These are phyloP conservation scores for Amylostereum chailletii DNA, from an alignment of 1,284 basidiomycete genomes.

Conservation along the genomic window DNA sequence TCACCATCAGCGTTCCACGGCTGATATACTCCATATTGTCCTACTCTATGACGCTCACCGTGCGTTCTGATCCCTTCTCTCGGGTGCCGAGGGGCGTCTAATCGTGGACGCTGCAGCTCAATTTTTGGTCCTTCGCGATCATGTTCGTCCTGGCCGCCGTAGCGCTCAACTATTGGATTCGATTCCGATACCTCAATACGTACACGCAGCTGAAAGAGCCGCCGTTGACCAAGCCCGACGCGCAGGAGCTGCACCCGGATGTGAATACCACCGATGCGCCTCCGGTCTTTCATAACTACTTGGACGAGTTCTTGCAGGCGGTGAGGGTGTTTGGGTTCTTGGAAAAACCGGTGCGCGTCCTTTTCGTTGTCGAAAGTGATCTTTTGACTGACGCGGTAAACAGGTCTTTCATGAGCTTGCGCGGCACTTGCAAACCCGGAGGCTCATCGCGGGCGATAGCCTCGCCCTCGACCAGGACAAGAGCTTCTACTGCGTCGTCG, in stretches of 20 bases:
- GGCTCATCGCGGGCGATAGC: constrained; percentile 86
- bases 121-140: constrained; percentile 81
- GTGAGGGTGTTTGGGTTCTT: constrained; percentile 93
- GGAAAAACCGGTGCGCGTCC: constrained; percentile 74
- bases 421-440: constrained; percentile 84
- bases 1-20: constrained; percentile 74
- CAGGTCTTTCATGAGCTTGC: constrained; percentile 93
- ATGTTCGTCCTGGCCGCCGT: constrained; percentile 63
- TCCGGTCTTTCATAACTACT: constrained; percentile 83
- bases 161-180: constrained; percentile 75
- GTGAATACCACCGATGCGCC: constrained; percentile 71
- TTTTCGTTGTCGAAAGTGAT: neutral
- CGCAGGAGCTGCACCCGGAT: constrained; percentile 79
- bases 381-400: neutral
- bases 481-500: constrained; percentile 93
- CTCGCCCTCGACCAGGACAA: constrained; percentile 88
- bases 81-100: neutral
- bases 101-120: constrained; percentile 42
- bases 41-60: constrained; percentile 83
- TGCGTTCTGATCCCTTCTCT: constrained; percentile 22
- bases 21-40: constrained; percentile 73
- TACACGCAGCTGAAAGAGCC: constrained; percentile 81
- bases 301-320: constrained; percentile 92
- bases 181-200: constrained; percentile 72
- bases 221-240: constrained; percentile 71